Evolutionary conservation across 495 filamentous ascomycete species (phyloP).

Genomic region (Evernia prunastri): DNA sequence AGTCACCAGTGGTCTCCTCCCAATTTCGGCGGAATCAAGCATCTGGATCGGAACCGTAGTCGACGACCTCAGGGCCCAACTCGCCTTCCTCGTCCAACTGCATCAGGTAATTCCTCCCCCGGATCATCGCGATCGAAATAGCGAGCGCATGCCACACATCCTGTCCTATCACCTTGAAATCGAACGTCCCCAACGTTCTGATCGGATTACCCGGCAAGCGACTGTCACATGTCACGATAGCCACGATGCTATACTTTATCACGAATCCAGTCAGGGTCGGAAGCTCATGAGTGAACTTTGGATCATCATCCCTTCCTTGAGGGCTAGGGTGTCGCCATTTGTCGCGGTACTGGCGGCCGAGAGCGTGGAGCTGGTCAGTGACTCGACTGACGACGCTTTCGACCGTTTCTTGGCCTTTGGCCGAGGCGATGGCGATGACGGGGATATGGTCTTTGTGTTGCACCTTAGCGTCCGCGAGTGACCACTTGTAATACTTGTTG

Average conservation of each 20-base stretch:
- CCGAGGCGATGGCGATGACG: conserved; percentile 34
- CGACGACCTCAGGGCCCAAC: conserved; percentile 15
- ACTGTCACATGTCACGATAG: conserved; percentile 36
- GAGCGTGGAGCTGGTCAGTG: conserved; percentile 30
- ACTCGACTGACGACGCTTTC: conserved; percentile 31
- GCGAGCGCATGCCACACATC: conserved; percentile 47
- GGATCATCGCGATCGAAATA: conserved; percentile 37
- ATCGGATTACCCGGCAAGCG: conserved; percentile 18
- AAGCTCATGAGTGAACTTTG: conserved; percentile 11
- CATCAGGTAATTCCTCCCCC: conserved; percentile 35
- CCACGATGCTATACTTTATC: conserved; percentile 39
- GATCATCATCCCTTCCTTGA: conserved; percentile 6
- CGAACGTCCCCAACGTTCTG: conserved; percentile 33
- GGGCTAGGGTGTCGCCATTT: conserved; percentile 11
- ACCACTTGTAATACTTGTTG: conserved; percentile 40
- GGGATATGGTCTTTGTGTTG: conserved; percentile 26
- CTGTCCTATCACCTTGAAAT: conserved; percentile 35
- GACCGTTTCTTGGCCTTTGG: conserved; percentile 29
- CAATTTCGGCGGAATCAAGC: neutral
- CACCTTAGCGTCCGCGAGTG: conserved; percentile 33
- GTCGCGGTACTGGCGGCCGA: conserved; percentile 30
- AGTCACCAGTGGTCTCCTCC: neutral
- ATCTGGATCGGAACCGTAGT: conserved; percentile 21
- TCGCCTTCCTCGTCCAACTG: conserved; percentile 26
- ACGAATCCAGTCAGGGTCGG: conserved; percentile 39